These are phyloP conservation scores for Protomyces lactucae-debilis DNA, from an alignment of 1,139 yeast species.

Conservation along the genomic window DNA sequence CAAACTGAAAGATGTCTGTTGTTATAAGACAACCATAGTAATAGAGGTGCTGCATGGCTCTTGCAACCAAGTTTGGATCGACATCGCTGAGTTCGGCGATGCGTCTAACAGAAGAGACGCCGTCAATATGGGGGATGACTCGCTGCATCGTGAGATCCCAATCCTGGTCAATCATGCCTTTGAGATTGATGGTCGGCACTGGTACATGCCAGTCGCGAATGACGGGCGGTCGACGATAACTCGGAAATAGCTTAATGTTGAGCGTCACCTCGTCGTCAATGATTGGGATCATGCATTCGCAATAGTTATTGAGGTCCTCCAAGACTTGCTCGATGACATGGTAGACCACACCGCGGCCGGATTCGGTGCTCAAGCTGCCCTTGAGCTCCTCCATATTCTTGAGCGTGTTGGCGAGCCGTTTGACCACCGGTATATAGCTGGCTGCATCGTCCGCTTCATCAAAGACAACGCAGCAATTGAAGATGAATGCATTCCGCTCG, in stretches of 20 bases:
- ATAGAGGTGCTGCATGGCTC: constrained; percentile 84
- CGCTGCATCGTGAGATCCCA: constrained; percentile 98
- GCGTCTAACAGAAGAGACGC: constrained; percentile 72
- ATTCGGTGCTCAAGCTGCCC: constrained; percentile 55
- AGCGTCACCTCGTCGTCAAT: constrained; percentile 77
- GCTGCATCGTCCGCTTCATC: constrained; percentile 74
- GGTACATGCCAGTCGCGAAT: constrained; percentile 78
- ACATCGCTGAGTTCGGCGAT: constrained; percentile 80
- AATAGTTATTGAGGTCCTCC: constrained; percentile 88
- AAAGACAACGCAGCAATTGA: constrained; percentile 89
- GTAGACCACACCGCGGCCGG: constrained; percentile 44
- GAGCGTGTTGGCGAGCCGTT: constrained; percentile 82
- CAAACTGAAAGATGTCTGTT: constrained; percentile 81
- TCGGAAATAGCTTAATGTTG: constrained; percentile 85
- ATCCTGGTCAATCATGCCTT: constrained; percentile 69
- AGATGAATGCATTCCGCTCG: constrained; percentile 84
- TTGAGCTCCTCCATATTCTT: constrained; percentile 86
- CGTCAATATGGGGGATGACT: constrained; percentile 79
- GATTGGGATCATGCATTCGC: constrained; percentile 91
- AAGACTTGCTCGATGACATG: constrained; percentile 80
- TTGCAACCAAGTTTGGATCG: constrained; percentile 69
- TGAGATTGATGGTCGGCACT: constrained; percentile 59
- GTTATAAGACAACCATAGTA: constrained; percentile 82
- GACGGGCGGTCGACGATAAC: constrained; percentile 76
- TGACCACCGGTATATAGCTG: constrained; percentile 80